Evolutionary conservation across 1,284 basidiomycete genomes (phyloP).

Genomic region (Porphyrellus sp.): DNA sequence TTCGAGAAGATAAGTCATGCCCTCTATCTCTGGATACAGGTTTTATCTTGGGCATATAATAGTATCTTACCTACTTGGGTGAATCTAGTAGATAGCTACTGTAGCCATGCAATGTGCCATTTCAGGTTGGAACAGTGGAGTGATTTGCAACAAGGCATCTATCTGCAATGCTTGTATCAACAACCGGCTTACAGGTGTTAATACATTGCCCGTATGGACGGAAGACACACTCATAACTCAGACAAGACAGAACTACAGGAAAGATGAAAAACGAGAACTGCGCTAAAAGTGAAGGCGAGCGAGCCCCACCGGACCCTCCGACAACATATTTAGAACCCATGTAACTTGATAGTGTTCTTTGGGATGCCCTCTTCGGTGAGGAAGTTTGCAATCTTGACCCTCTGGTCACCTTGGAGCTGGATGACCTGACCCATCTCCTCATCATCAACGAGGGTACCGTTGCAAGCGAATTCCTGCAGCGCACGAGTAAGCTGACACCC

Average conservation of each 20-base stretch:
- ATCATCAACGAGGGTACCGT: conserved; percentile 96
- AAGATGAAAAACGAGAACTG: conserved; percentile 13
- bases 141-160: conserved; percentile 22
- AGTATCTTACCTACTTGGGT: neutral
- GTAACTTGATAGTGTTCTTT: conserved; percentile 75
- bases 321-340: conserved; percentile 64
- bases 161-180: conserved; percentile 28
- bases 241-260: conserved; percentile 23
- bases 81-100: neutral
- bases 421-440: conserved; percentile 97
- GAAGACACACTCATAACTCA: conserved; percentile 15
- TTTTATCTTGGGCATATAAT: conserved; percentile 14
- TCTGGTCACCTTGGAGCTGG: conserved; percentile 98
- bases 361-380: conserved; percentile 76
- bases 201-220: conserved; percentile 29
- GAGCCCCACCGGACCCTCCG: conserved; percentile 5
- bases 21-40: conserved; percentile 3
- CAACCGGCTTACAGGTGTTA: conserved; percentile 18
- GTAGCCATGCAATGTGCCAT: neutral
- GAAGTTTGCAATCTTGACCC: conserved; percentile 86
- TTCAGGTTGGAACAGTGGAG: conserved; percentile 8
- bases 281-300: conserved; percentile 4
- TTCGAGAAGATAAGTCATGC: conserved; percentile 24
- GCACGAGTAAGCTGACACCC: conserved; percentile 1
- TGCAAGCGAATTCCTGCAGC: conserved; percentile 94